Evolutionary conservation across 1,284 basidiomycete species (phyloP).

Genomic region (Grifola frondosa): DNA sequence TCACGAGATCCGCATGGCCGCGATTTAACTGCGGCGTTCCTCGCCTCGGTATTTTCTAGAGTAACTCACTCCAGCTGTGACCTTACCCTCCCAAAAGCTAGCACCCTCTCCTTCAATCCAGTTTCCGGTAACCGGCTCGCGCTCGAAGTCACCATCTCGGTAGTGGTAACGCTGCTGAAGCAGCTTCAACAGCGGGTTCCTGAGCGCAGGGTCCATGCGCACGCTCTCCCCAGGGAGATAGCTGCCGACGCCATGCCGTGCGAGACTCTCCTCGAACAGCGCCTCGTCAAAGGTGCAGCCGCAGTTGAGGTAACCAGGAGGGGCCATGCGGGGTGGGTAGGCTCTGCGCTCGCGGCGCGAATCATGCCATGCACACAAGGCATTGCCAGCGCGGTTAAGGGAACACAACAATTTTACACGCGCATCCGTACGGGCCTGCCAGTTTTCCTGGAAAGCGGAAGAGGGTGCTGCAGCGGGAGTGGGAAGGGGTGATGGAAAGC

Average conservation of each 20-base stretch:
- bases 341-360: conserved; percentile 75
- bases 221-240: conserved; percentile 81
- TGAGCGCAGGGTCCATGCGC: conserved; percentile 80
- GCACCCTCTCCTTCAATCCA: conserved; percentile 68
- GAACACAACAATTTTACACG: conserved; percentile 74
- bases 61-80: conserved; percentile 38
- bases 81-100: conserved; percentile 58
- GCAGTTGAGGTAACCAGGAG: conserved; percentile 73
- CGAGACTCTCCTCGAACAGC: conserved; percentile 78
- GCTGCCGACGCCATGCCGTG: conserved; percentile 74
- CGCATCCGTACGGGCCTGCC: conserved; percentile 68
- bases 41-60: conserved; percentile 36
- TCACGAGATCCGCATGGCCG: not conserved
- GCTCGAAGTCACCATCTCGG: conserved; percentile 80
- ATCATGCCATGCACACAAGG: conserved; percentile 85
- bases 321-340: conserved; percentile 78
- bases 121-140: conserved; percentile 54
- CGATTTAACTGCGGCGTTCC: conserved; percentile 22
- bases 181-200: conserved; percentile 73
- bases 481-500: conserved; percentile 33
- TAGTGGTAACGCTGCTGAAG: conserved; percentile 74
- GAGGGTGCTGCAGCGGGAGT: conserved; percentile 43
- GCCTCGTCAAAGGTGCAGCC: conserved; percentile 81
- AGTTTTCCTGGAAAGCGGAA: conserved; percentile 53
- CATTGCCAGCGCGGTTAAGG: conserved; percentile 79